A percentile compares a stretch with the other conserved stretches of the same genome.
Conservation (phyloP, 805 yeast species). For the Saccharomyces mikatae region DNA sequence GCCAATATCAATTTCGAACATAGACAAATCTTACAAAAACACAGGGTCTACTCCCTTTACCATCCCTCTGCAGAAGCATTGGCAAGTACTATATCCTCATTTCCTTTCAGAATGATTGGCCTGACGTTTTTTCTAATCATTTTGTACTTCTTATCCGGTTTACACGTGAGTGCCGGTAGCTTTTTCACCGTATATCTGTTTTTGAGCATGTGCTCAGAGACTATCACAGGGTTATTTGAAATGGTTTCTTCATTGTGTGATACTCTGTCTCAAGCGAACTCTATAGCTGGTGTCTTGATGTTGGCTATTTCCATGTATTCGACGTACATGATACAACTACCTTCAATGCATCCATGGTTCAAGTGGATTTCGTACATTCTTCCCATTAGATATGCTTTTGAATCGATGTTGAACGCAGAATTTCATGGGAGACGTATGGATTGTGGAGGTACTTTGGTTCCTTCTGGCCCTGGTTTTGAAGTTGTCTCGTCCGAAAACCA, state of each 20-base stretch:
- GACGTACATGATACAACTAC: slow-evolving; percentile 53
- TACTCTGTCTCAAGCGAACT: slow-evolving; percentile 46
- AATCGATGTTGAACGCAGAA: slow-evolving; percentile 36
- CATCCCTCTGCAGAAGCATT: slow-evolving; percentile 73
- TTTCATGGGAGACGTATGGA: slow-evolving; percentile 23
- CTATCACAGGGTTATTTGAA: slow-evolving; percentile 38
- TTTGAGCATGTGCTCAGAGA: slow-evolving; percentile 18
- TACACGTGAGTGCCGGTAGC: slow-evolving; percentile 43
- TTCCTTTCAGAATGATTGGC: slow-evolving; percentile 52
- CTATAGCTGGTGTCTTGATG: slow-evolving; percentile 46
- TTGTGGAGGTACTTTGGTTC: slow-evolving; percentile 36
- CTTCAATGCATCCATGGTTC: slow-evolving; percentile 59
- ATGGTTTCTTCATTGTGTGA: slow-evolving; percentile 44
- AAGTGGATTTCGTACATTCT: slow-evolving; percentile 50
- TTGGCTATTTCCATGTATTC: slow-evolving; percentile 47
- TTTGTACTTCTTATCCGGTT: slow-evolving; percentile 50
- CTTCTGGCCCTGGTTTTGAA: slow-evolving; percentile 48
- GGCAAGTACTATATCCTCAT: slow-evolving; percentile 50
- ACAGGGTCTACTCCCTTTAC: slow-evolving; percentile 62
- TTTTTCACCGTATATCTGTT: slow-evolving; percentile 47
- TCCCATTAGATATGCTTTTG: slow-evolving; percentile 50
- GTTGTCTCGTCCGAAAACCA: slow-evolving; percentile 29
- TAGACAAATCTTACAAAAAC: slow-evolving; percentile 60
- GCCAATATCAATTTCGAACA: slow-evolving; percentile 44
- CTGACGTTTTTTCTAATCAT: slow-evolving; percentile 40